Conservation (phyloP, 371 early-diverging fungal species). For the Rhizoclosmatium hyalinum region DNA sequence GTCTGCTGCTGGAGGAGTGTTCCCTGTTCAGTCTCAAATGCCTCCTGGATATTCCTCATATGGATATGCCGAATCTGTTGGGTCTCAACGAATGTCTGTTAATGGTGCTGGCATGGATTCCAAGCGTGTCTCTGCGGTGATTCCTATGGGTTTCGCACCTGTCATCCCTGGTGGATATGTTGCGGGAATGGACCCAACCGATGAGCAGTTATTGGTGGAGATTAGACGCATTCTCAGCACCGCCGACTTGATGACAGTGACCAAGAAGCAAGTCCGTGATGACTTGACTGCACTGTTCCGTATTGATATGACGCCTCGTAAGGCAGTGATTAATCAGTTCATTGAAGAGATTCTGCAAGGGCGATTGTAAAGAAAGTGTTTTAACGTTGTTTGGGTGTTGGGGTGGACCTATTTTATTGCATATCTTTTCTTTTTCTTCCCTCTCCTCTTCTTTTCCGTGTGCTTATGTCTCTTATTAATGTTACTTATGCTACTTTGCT, state of each 20-base stretch:
- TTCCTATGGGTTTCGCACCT: background rate
- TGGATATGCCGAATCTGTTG: conserved; percentile 30
- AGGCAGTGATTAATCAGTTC: conserved; percentile 71
- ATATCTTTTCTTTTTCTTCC: background rate
- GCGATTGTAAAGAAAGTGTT: conserved; percentile 30
- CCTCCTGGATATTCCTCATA: conserved; percentile 17
- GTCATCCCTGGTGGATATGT: background rate
- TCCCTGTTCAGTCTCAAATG: background rate
- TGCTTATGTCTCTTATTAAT: background rate
- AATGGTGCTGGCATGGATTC: background rate
- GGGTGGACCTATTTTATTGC: background rate
- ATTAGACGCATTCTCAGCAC: conserved; percentile 79
- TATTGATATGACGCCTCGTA: conserved; percentile 75
- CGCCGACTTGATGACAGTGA: conserved; percentile 63
- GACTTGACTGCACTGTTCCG: conserved; percentile 77
- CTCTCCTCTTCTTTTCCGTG: background rate
- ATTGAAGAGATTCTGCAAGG: conserved; percentile 57
- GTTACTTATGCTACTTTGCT: no score
- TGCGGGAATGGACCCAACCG: conserved; percentile 63
- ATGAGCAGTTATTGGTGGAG: conserved; percentile 82
- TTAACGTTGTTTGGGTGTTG: background rate
- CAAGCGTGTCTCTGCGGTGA: background rate
- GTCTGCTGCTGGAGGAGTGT: background rate
- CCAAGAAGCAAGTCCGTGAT: conserved; percentile 78
- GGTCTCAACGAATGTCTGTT: conserved; percentile 22